Evolutionary conservation across 2,329 filamentous ascomycete species (phyloP), one percentile per base, ranked within the genome.

Genomic region (Emericellopsis cladophorae): DNA sequence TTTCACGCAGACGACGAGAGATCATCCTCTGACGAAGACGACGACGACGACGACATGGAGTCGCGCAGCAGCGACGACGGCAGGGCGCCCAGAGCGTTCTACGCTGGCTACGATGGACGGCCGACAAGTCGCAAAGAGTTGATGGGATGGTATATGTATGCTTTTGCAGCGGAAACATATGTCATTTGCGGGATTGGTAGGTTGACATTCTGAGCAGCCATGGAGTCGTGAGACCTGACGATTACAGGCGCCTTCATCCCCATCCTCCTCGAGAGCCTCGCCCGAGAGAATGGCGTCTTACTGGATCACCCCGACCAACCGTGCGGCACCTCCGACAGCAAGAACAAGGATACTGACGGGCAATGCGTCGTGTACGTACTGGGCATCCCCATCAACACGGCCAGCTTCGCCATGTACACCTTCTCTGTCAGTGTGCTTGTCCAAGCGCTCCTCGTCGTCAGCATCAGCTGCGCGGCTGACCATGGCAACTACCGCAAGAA

Each of bases 381-480:
- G 21, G 90, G 90, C 6, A 60, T 84, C 44, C 81, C 94, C 53
- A 81, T 98, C 64, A 96, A 96, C 61, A 95, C 90, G 1, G 89
- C 90, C 31, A 93, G 85, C 59, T 95, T 96, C 59, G 90, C 88
- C 57, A 94, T 96, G 87, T 96, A 96, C 63, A 95, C 88, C 2
- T 98, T 98, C 61, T 94, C 88, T 43, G 68, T 93, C 53, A 93
- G 86, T 56, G 92, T 98, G 2, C 61, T 95, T 16, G 60, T 95
- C 10, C 92, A 98, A 58, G 84, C 89, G 2, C 62, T 96, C 23
- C 66, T 96, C 24, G 93, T 98, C 35, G 87, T 98, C 47, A 94
- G 88, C 54, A 95, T 98, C 70, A 95, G 88, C 54, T 92, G 86
- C 42, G 89, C 90, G 7, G 92, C 92, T 43, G 92, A 98, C 58